phyloP scores from a whole-genome alignment of 139 green algal genomes.

The Deuterostichococcus epilithicus region DNA sequence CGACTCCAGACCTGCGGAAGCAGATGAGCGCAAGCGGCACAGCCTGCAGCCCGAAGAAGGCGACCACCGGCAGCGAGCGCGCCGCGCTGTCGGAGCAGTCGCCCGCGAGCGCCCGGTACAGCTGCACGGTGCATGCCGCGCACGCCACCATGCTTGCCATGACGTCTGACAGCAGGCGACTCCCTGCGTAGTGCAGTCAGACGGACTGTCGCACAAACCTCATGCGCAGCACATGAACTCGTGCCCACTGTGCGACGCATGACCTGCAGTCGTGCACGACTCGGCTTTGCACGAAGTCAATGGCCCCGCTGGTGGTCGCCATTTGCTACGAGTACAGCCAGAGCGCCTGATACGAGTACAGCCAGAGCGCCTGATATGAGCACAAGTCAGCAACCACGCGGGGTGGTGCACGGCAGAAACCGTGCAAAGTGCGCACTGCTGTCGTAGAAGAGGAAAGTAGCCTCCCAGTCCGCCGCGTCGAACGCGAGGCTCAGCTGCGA shows the following conservation, averaged over 20 bases:
- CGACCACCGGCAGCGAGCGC: background rate
- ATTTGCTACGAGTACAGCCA: too few relatives aligned
- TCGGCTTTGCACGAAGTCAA: too few relatives aligned
- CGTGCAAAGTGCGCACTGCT: background rate
- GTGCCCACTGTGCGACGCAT: too few relatives aligned
- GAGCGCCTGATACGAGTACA: too few relatives aligned
- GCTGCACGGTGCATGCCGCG: background rate
- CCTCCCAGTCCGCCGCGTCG: background rate
- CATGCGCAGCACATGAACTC: too few relatives aligned
- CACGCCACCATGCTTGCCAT: background rate
- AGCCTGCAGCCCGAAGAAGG: background rate
- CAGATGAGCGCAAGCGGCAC: background rate
- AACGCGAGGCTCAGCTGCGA: background rate
- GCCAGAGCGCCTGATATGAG: too few relatives aligned
- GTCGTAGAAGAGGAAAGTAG: background rate
- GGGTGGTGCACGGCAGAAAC: background rate
- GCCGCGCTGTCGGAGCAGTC: background rate
- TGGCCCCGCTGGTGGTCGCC: too few relatives aligned
- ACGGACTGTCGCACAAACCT: too few relatives aligned
- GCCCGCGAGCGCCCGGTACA: background rate
- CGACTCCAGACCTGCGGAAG: too few relatives aligned
- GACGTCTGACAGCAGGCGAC: background rate
- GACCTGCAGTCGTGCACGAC: too few relatives aligned
- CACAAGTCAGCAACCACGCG: too few relatives aligned
- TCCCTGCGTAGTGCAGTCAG: too few relatives aligned